phyloP scores from a whole-genome alignment of 78 protist species.

The Carpediemonas membranifera region DNA sequence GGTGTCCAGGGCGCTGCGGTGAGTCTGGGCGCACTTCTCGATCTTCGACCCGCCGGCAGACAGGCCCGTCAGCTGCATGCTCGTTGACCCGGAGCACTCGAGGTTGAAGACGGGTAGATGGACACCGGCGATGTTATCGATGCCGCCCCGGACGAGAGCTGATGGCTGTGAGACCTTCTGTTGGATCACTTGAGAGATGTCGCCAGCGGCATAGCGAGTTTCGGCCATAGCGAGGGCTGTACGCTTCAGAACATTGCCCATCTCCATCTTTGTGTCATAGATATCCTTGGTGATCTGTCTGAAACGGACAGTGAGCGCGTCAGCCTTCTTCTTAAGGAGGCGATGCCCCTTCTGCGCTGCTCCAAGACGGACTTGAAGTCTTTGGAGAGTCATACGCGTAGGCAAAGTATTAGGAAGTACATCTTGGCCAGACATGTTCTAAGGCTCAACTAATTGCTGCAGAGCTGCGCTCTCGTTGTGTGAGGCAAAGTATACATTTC shows the following conservation, averaged over 20 bases:
- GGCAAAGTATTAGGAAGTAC: constrained; percentile 21
- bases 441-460: too few species aligned
- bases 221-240: constrained; percentile 15
- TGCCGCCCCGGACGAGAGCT: not conserved
- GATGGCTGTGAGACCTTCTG: not conserved
- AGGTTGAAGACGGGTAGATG: constrained; percentile 30
- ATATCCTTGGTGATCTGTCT: constrained; percentile 53
- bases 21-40: constrained; percentile 32
- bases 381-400: constrained; percentile 69
- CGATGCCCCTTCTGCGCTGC: constrained; percentile 85
- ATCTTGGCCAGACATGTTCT: too few species aligned
- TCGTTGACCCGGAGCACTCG: not conserved
- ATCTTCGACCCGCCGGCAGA: constrained; percentile 82
- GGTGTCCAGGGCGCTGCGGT: constrained; percentile 45
- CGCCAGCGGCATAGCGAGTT: not conserved
- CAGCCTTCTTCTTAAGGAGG: constrained; percentile 85
- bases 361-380: constrained; percentile 59
- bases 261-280: constrained; percentile 26
- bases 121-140: constrained; percentile 50
- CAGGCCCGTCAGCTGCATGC: constrained; percentile 58
- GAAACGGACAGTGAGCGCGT: constrained; percentile 74
- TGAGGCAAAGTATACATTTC: too few species aligned
- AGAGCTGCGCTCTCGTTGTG: too few species aligned
- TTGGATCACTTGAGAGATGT: not conserved
- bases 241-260: constrained; percentile 1